phyloP scores from a whole-genome alignment of 805 yeast genomes.

The Ogataea parapolymorpha region DNA sequence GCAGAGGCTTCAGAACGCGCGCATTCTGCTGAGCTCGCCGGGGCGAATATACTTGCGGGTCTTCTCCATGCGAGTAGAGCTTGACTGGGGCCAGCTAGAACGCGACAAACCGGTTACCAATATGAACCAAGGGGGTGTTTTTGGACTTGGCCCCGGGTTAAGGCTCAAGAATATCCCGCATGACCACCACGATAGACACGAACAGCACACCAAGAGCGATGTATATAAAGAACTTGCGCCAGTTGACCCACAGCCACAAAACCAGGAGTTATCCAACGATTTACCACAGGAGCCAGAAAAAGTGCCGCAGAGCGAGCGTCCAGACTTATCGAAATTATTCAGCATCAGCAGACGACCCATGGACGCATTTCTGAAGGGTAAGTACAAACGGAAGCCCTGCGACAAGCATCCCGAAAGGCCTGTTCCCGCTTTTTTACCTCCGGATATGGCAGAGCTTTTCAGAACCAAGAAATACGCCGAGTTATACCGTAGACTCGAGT shows the following conservation, averaged over 20 bases:
- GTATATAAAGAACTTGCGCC: neutral
- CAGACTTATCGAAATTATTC: neutral
- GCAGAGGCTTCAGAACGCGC: constrained; percentile 5
- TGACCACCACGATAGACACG: neutral
- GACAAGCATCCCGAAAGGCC: neutral
- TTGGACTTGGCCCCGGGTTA: neutral
- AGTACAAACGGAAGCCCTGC: neutral
- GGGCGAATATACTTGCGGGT: constrained; percentile 1
- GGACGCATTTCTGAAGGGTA: neutral
- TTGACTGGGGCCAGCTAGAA: neutral
- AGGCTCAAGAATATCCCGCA: neutral
- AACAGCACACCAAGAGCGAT: neutral
- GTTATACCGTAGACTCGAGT: constrained; percentile 1
- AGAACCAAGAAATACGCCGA: constrained; percentile 1
- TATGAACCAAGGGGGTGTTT: neutral
- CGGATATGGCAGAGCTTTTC: neutral
- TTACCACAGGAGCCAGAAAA: neutral
- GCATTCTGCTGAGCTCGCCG: neutral
- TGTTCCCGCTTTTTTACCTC: neutral
- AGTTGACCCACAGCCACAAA: neutral
- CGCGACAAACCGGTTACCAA: neutral
- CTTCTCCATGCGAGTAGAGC: constrained; percentile 6
- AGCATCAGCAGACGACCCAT: constrained; percentile 1
- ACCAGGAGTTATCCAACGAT: neutral
- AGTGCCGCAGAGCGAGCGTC: neutral